Percentiles rank a stretch among this genome's conserved stretches.
Evolutionary conservation across 257 asterid genomes (phyloP).

Genomic region (Gentiana dahurica): DNA sequence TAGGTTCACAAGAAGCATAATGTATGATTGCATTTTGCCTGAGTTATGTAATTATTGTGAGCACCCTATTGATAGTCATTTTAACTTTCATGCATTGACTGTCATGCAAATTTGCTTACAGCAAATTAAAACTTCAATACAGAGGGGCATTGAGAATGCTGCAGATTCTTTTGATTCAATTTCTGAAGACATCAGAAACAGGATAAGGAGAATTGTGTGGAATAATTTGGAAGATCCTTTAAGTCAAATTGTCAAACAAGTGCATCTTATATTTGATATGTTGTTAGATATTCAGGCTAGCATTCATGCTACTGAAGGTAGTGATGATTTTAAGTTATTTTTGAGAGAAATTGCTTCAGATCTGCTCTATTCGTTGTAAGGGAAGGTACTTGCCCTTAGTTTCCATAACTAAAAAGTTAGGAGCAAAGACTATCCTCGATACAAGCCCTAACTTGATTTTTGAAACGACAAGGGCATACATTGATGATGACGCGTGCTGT

Average conservation of each 20-base stretch:
- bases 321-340: constrained; percentile 47
- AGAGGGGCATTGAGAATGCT: constrained; percentile 20
- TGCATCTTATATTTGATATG: constrained; percentile 87
- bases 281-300: constrained; percentile 67
- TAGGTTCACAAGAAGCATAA: constrained; percentile 42
- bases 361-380: constrained; percentile 79
- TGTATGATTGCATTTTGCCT: constrained; percentile 82
- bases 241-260: constrained; percentile 94
- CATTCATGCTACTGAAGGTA: constrained; percentile 54
- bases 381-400: constrained; percentile 87
- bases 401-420: constrained; percentile 76
- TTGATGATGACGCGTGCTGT: constrained; percentile 90
- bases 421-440: constrained; percentile 57
- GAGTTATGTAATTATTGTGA: constrained; percentile 73
- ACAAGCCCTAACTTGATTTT: constrained; percentile 63
- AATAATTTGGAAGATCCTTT: constrained; percentile 94
- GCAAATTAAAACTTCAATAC: constrained; percentile 75
- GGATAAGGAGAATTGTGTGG: constrained; percentile 80
- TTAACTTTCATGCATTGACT: constrained; percentile 80
- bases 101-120: constrained; percentile 95
- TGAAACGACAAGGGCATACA: constrained; percentile 63
- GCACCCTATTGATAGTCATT: constrained; percentile 83
- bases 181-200: constrained; percentile 62
- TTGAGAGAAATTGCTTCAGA: constrained; percentile 64
- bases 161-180: constrained; percentile 38